These are phyloP conservation scores for Echeveria elegans DNA, from an alignment of 164 flowering plant genomes.

Conservation along the genomic window DNA sequence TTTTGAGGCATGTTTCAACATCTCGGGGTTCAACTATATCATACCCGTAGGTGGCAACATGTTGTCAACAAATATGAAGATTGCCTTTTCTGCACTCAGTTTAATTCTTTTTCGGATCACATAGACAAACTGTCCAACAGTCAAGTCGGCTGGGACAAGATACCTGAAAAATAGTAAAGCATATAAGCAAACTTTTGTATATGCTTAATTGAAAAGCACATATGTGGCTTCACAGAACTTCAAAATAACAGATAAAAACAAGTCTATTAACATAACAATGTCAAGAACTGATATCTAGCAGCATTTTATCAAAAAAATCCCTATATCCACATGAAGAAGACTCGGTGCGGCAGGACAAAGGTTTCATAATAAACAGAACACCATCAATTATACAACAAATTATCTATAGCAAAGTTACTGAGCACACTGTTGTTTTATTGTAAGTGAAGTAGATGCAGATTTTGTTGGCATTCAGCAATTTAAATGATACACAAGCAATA, in stretches of 20 bases:
- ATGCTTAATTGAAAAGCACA: no score
- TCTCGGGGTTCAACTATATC: background rate
- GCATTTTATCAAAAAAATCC: no score
- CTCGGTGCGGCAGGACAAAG: background rate
- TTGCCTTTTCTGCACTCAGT: conserved; percentile 75
- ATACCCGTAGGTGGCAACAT: conserved; percentile 77
- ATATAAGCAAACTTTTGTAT: no score
- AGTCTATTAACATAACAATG: background rate
- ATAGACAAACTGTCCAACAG: conserved; percentile 71
- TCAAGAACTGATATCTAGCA: no score
- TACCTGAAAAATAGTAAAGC: no score
- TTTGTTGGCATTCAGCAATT: no score
- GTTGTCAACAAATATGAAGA: conserved; percentile 71
- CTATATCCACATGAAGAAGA: background rate
- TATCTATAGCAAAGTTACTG: no score
- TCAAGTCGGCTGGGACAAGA: conserved; percentile 73
- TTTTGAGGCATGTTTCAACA: background rate
- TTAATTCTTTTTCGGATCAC: conserved; percentile 78
- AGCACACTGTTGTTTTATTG: no score
- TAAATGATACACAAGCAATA: background rate
- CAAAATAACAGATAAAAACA: background rate
- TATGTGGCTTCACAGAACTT: background rate
- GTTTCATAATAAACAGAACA: background rate
- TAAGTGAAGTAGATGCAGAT: no score
- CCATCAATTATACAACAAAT: background rate